Evolutionary conservation across 768 basidiomycete genomes (phyloP), one percentile per base, ranked within the genome.

Genomic region (Boletus sensibilis): DNA sequence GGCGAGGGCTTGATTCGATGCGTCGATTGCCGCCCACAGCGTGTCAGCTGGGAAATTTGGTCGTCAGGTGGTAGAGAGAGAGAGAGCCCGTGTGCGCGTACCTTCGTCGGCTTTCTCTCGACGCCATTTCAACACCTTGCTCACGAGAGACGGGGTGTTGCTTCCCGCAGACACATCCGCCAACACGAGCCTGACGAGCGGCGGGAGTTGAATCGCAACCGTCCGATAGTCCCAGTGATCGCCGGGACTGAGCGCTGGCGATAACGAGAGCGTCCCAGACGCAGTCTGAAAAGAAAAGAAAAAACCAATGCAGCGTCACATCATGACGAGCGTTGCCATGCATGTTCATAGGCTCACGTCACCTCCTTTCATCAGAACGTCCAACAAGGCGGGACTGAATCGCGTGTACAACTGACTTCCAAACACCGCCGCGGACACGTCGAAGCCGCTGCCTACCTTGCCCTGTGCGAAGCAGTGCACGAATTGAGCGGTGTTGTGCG

Each of bases 391-490:
- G 5, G 92, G 89, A 66, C 83, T 82, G 69, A 98, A 98, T 43
- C 95, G 84, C 23, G 84, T 88, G 75, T 98, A 99, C 8, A 94
- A 67, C 64, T 98, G 96, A 66, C 93, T 94, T 23, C 97, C 97
- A 71, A 90, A 98, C 3, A 92, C 90, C 1, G 96, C 96, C 0
- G 93, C 84, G 7, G 92, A 86, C 45, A 99, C 92, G 66, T 99
- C 97, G 75, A 99, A 99, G 7, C 97, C 97, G 65, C 91, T 94
- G 31, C 97, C 97, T 16, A 99, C 88, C 74, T 99, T 99, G 39
- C 97, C 97, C 75, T 99, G 97, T 0, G 96, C 97, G 37, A 94
- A 78, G 67, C 94, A 98, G 71, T 99, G 97, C 8, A 94, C 83
- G 69, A 88, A 97, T 68, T 99, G 97, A 5, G 97, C 87, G 41